Evolutionary conservation across 1,284 basidiomycete genomes (phyloP).

Genomic region (Papiliotrema terrestris): DNA sequence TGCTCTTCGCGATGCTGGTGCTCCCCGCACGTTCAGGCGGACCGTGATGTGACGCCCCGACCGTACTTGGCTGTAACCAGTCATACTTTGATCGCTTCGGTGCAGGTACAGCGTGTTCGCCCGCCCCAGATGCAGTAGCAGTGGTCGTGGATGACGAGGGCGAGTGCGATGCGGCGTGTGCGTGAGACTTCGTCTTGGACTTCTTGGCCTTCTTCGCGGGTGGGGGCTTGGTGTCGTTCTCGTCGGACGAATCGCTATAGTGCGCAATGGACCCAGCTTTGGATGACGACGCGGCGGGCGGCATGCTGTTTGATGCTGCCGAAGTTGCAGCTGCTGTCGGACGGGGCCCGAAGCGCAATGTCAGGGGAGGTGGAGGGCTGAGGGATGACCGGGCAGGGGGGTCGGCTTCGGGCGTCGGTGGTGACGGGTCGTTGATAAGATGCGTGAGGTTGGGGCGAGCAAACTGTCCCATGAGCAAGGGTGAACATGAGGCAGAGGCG

Average conservation of each 20-base stretch:
- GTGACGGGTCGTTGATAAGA: slow-evolving; percentile 13
- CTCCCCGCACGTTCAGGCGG: slow-evolving; percentile 26
- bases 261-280: neutral
- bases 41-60: slow-evolving; percentile 38
- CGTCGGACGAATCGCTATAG: slow-evolving; percentile 22
- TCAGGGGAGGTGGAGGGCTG: slow-evolving; percentile 36
- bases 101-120: slow-evolving; percentile 2
- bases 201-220: slow-evolving; percentile 2
- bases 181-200: neutral
- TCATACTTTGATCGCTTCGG: slow-evolving; percentile 37
- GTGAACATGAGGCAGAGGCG: neutral
- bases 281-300: slow-evolving; percentile 16
- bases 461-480: slow-evolving; percentile 11
- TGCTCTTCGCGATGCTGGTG: neutral
- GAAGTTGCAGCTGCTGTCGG: neutral
- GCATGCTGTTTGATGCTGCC: too few species aligned
- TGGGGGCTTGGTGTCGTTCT: slow-evolving; percentile 13
- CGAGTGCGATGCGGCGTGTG: neutral
- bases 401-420: neutral
- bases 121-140: neutral
- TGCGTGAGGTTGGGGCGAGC: slow-evolving; percentile 21
- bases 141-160: too few species aligned
- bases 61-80: slow-evolving; percentile 38
- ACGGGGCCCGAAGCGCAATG: slow-evolving; percentile 25
- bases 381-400: slow-evolving; percentile 22